Evolutionary conservation across 1,284 basidiomycete species (phyloP).

Genomic region (Cystobasidiaceae sp.): DNA sequence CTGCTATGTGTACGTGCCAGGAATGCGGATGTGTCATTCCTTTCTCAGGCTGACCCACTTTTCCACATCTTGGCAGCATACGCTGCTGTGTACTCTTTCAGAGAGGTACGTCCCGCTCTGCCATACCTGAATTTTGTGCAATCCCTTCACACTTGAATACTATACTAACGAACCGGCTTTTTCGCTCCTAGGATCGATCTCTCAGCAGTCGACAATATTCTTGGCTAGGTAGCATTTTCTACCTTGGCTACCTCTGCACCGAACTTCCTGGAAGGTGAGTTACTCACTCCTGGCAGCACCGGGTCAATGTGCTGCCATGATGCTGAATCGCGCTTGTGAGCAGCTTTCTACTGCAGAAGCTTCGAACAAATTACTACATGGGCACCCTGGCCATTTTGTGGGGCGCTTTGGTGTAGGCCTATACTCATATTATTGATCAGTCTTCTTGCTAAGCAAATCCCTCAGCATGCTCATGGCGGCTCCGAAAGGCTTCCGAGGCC

Average conservation of each 20-base stretch:
- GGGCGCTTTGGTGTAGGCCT: slow-evolving; percentile 38
- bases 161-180: neutral
- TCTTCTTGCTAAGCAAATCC: too few species aligned
- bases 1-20: slow-evolving; percentile 45
- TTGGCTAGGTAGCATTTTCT: slow-evolving; percentile 45
- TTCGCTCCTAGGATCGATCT: slow-evolving; percentile 42
- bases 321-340: too few species aligned
- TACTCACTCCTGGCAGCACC: too few species aligned
- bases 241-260: slow-evolving; percentile 43
- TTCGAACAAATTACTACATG: slow-evolving; percentile 41
- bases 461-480: slow-evolving; percentile 45
- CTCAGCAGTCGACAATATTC: slow-evolving; percentile 40
- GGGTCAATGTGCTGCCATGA: too few species aligned
- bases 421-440: neutral
- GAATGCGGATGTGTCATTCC: neutral
- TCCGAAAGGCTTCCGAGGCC: slow-evolving; percentile 43
- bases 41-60: neutral
- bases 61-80: slow-evolving; percentile 29
- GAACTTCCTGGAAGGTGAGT: slow-evolving; percentile 42
- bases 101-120: slow-evolving; percentile 19
- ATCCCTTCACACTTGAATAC: neutral
- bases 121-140: neutral
- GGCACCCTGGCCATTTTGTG: slow-evolving; percentile 43
- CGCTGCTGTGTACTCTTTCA: slow-evolving; percentile 45
- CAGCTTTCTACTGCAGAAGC: slow-evolving; percentile 40